These are phyloP conservation scores for Apiotrichum domesticum DNA, from an alignment of 1,284 basidiomycete species.

Conservation along the genomic window DNA sequence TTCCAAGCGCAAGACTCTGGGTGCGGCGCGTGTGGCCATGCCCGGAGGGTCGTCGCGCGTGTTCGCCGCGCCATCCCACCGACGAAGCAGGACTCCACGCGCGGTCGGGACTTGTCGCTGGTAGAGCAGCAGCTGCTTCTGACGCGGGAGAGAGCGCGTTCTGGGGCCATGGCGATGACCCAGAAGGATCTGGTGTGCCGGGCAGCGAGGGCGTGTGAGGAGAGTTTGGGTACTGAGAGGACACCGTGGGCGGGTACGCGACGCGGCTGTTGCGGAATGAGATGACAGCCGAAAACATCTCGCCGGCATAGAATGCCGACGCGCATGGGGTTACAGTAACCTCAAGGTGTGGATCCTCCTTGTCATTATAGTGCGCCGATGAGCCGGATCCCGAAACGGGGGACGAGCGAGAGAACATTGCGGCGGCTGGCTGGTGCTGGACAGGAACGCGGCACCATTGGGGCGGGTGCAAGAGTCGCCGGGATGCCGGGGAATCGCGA, in stretches of 20 bases:
- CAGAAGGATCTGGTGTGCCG: neutral
- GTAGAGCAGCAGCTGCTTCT: neutral
- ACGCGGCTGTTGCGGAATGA: constrained; percentile 74
- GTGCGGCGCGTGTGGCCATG: constrained; percentile 26
- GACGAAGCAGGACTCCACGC: neutral
- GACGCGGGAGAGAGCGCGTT: neutral
- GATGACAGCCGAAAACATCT: constrained; percentile 73
- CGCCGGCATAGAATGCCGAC: constrained; percentile 88
- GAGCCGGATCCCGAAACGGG: constrained; percentile 2
- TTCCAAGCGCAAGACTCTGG: constrained; percentile 35
- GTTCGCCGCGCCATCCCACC: constrained; percentile 1
- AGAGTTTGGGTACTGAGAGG: neutral
- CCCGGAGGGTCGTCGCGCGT: constrained; percentile 3
- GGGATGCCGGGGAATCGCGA: too few species aligned
- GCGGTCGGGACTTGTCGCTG: constrained; percentile 1
- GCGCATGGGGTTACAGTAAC: constrained; percentile 62
- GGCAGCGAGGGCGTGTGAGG: neutral
- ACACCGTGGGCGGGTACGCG: neutral
- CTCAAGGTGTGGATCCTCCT: constrained; percentile 43
- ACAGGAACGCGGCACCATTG: too few species aligned
- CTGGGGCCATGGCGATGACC: neutral
- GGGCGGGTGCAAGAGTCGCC: too few species aligned
- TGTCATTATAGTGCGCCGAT: neutral
- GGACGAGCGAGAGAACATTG: constrained; percentile 12
- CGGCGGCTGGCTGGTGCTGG: neutral